A percentile compares a stretch with the other conserved stretches of the same genome.
These are phyloP conservation scores for Pichia rugopelliculosa DNA, from an alignment of 805 yeast species.

Conservation along the genomic window DNA sequence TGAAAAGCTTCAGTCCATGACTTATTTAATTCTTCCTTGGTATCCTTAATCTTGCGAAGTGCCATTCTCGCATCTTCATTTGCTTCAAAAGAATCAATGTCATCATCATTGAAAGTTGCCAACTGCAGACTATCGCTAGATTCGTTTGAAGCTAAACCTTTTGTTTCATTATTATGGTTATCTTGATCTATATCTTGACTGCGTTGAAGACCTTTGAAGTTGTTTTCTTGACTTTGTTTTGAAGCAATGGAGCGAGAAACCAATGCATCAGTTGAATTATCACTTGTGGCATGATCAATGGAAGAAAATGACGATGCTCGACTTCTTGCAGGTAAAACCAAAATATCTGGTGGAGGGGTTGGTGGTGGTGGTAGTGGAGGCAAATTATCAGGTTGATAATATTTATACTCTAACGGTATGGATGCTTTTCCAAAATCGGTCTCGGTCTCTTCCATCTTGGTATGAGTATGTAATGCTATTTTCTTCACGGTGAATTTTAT, in stretches of 20 bases:
- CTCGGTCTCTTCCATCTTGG: too few species aligned
- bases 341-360: background rate
- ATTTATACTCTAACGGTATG: background rate
- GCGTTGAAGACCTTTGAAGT: too few species aligned
- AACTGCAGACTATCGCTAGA: background rate
- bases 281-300: too few species aligned
- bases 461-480: too few species aligned
- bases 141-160: background rate
- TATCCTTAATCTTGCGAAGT: background rate
- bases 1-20: background rate
- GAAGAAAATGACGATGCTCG: too few species aligned
- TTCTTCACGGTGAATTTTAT: too few species aligned
- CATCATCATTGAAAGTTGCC: background rate
- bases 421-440: background rate
- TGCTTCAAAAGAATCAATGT: background rate
- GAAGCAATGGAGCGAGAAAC: too few species aligned
- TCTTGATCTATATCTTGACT: too few species aligned
- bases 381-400: background rate
- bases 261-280: too few species aligned
- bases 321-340: background rate
- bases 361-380: background rate
- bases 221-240: too few species aligned
- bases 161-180: background rate
- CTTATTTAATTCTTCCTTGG: background rate
- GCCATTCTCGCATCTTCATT: background rate